These are phyloP conservation scores for Coelastrella sp. DNA, from an alignment of 139 green algal species.

Conservation along the genomic window DNA sequence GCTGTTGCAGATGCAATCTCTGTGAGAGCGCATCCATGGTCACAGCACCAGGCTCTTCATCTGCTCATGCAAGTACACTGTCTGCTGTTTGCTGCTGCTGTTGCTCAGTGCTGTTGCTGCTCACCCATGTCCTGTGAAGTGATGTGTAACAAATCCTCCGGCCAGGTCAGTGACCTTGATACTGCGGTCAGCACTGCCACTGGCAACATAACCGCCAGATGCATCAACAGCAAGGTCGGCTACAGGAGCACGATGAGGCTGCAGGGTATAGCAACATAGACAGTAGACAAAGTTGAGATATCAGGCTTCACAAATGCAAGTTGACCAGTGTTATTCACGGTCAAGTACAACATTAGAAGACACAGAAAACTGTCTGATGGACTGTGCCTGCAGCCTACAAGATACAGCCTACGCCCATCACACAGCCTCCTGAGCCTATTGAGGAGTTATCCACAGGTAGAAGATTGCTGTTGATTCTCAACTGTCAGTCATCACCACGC, in stretches of 20 bases:
- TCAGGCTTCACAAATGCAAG: not conserved
- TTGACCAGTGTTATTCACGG: not conserved
- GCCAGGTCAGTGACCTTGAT: slow-evolving; percentile 85
- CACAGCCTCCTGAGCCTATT: too few species aligned
- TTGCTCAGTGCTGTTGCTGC: not conserved
- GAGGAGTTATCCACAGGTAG: too few species aligned
- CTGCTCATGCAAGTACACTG: not conserved
- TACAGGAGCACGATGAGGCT: slow-evolving; percentile 83
- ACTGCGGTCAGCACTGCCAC: slow-evolving; percentile 75
- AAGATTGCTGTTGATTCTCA: too few species aligned
- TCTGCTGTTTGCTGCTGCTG: slow-evolving; percentile 1
- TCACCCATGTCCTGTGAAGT: slow-evolving; percentile 85
- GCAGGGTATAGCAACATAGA: slow-evolving; percentile 7
- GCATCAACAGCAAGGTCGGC: slow-evolving; percentile 83
- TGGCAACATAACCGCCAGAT: slow-evolving; percentile 85
- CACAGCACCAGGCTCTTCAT: not conserved
- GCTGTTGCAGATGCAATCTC: too few species aligned
- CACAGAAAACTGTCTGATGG: too few species aligned
- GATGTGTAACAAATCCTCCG: slow-evolving; percentile 91
- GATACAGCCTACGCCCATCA: too few species aligned
- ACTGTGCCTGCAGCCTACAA: too few species aligned
- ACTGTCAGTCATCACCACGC: too few species aligned
- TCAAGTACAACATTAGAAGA: too few species aligned
- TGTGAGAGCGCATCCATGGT: too few species aligned
- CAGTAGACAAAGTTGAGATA: too few species aligned